These are phyloP conservation scores for Bipolaris sorokiniana DNA, from an alignment of 2,329 filamentous ascomycete genomes.

Conservation along the genomic window DNA sequence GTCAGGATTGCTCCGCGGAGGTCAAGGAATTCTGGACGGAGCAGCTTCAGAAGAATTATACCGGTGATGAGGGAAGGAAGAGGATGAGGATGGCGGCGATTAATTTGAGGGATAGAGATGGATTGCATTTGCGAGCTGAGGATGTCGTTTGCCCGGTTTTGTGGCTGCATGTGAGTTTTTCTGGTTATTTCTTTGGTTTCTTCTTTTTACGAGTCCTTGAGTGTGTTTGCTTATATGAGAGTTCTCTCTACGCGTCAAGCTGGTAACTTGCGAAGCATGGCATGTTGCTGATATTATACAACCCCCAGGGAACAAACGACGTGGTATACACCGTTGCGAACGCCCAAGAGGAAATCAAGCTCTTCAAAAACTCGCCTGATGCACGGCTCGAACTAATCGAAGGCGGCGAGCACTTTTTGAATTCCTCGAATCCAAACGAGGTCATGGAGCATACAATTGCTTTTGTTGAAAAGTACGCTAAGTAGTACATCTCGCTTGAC, in stretches of 20 bases:
- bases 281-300: not conserved
- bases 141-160: constrained; percentile 59
- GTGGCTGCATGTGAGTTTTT: constrained; percentile 54
- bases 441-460: constrained; percentile 45
- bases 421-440: constrained; percentile 54
- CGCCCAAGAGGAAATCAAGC: constrained; percentile 56
- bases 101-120: constrained; percentile 57
- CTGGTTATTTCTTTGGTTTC: not conserved
- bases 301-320: constrained; percentile 50
- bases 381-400: constrained; percentile 53
- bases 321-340: constrained; percentile 52
- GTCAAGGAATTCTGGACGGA: constrained; percentile 53
- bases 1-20: constrained; percentile 47
- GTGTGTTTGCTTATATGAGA: not conserved
- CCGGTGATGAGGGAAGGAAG: constrained; percentile 57
- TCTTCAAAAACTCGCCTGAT: constrained; percentile 54
- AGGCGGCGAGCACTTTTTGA: constrained; percentile 59
- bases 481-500: not conserved
- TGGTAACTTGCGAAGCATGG: not conserved
- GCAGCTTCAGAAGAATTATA: constrained; percentile 55
- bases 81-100: constrained; percentile 58
- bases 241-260: not conserved
- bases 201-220: not conserved
- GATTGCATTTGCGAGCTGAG: constrained; percentile 52
- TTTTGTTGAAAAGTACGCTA: constrained; percentile 39